Evolutionary conservation across 169 alveolate species (phyloP).

Genomic region (Plasmodium adleri): DNA sequence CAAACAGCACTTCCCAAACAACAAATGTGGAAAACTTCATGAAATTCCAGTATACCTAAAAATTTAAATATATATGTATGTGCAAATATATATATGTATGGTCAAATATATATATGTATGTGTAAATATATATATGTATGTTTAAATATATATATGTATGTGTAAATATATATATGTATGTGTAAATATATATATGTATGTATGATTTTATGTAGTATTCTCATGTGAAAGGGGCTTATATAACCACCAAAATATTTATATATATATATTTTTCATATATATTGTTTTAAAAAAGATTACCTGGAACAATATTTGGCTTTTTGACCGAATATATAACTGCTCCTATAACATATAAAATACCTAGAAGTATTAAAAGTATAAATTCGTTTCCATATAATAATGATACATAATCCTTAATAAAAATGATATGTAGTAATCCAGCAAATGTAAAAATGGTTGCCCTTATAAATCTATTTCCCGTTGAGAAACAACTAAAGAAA

Average conservation of each 20-base stretch:
- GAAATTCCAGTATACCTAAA: conserved; percentile 79
- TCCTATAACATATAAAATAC: conserved; percentile 77
- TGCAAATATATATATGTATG: neutral
- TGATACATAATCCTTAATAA: conserved; percentile 47
- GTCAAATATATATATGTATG: neutral
- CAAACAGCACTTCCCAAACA: conserved; percentile 79
- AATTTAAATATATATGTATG: neutral
- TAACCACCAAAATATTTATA: neutral
- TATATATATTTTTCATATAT: neutral
- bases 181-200: neutral
- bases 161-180: neutral
- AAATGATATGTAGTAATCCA: conserved; percentile 68
- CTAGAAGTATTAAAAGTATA: conserved; percentile 35
- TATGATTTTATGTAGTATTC: neutral
- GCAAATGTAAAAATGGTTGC: conserved; percentile 73
- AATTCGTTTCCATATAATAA: conserved; percentile 59
- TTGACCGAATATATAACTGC: conserved; percentile 81
- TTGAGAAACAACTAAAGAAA: conserved; percentile 23
- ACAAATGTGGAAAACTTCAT: conserved; percentile 84
- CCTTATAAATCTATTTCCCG: conserved; percentile 70
- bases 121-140: neutral
- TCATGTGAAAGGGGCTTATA: no score
- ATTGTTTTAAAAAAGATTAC: neutral
- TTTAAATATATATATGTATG: neutral
- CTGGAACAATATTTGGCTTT: conserved; percentile 80